These are phyloP conservation scores for Wallacemonas sp. DNA, from an alignment of 208 protist genomes.

Conservation along the genomic window DNA sequence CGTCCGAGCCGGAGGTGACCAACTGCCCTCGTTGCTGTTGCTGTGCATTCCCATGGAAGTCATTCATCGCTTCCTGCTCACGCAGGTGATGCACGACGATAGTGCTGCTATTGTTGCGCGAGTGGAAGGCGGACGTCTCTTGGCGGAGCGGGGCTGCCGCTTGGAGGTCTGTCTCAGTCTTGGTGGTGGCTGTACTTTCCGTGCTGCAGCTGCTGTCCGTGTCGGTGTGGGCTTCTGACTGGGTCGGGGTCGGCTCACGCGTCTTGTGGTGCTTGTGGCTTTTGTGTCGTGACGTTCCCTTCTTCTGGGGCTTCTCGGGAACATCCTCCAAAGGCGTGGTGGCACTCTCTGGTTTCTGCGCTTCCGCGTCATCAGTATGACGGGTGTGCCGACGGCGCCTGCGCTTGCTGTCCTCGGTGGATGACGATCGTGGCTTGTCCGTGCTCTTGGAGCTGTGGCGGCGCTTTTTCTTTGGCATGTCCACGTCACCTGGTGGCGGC, in stretches of 20 bases:
- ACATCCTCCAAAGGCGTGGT: too few relatives aligned
- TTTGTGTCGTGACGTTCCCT: too few relatives aligned
- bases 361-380: neutral
- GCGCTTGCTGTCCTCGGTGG: neutral
- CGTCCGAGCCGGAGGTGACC: neutral
- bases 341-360: too few relatives aligned
- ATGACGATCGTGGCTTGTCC: neutral
- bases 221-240: too few relatives aligned
- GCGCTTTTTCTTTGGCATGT: constrained; percentile 18
- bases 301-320: too few relatives aligned
- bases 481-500: neutral
- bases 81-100: constrained; percentile 1
- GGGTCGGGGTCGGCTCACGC: too few relatives aligned
- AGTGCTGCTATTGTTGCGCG: neutral
- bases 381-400: neutral
- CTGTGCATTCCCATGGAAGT: neutral
- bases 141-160: too few relatives aligned
- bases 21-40: neutral
- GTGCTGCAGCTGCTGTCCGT: neutral
- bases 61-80: neutral
- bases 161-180: constrained; percentile 2
- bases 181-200: neutral
- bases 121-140: neutral
- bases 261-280: too few relatives aligned
- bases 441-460: neutral